Conservation (phyloP, 768 basidiomycete genomes). For the Fistulinella prunicolor region DNA sequence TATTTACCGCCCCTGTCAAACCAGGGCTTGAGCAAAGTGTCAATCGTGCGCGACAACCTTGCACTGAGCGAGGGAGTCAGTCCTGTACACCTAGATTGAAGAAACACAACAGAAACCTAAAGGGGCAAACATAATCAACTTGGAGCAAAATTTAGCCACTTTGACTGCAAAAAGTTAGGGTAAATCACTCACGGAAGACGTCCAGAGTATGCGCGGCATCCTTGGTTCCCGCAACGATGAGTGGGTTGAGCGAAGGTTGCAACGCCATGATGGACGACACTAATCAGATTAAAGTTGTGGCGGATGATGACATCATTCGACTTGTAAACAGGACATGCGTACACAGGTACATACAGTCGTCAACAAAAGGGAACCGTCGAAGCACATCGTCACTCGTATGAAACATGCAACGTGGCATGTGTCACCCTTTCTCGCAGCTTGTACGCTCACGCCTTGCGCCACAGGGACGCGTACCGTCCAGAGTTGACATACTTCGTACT, state of each 20-base stretch:
- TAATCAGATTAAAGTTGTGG: too few species aligned
- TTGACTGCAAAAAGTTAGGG: neutral
- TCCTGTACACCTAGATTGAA: neutral
- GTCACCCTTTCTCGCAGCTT: too few species aligned
- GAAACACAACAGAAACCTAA: slow-evolving; percentile 43
- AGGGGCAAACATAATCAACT: slow-evolving; percentile 91
- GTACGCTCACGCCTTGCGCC: too few species aligned
- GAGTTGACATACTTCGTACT: too few species aligned
- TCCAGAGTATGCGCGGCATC: slow-evolving; percentile 77
- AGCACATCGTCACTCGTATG: too few species aligned
- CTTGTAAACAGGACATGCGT: too few species aligned
- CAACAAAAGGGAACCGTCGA: too few species aligned
- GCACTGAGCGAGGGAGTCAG: slow-evolving; percentile 38
- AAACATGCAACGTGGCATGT: too few species aligned
- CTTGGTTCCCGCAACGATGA: slow-evolving; percentile 56
- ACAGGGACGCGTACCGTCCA: too few species aligned
- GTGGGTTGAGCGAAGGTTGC: slow-evolving; percentile 66
- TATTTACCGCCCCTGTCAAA: slow-evolving; percentile 60
- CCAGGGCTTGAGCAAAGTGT: slow-evolving; percentile 57
- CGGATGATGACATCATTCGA: too few species aligned
- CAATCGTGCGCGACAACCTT: slow-evolving; percentile 58
- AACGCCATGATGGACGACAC: slow-evolving; percentile 81
- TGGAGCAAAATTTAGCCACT: neutral
- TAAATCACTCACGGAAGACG: slow-evolving; percentile 56
- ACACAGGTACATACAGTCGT: too few species aligned